phyloP scores from a whole-genome alignment of 2,329 filamentous ascomycete species.

The Akanthomyces uredinophilus region DNA sequence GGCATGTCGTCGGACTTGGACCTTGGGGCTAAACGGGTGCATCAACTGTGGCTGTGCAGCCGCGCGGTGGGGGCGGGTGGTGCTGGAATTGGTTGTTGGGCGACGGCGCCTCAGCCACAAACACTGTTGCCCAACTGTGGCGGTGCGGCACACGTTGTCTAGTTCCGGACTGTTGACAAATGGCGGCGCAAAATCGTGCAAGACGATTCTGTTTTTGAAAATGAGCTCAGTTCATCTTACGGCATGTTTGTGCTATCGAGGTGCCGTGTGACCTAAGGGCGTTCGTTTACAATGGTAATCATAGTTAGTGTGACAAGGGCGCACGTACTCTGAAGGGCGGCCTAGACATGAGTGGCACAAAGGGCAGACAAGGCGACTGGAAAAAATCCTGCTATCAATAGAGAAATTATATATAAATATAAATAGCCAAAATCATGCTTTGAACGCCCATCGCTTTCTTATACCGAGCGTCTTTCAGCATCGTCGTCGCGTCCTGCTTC shows the following conservation, averaged over 20 bases:
- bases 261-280: neutral
- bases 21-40: conserved; percentile 5
- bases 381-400: no score
- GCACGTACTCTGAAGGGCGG: neutral
- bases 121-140: conserved; percentile 6
- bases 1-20: neutral
- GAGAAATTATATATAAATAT: no score
- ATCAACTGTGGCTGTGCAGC: conserved; percentile 12
- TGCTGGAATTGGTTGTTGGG: neutral
- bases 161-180: neutral
- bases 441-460: no score
- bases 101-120: conserved; percentile 1
- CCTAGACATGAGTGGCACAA: neutral
- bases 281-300: neutral
- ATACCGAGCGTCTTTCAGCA: no score
- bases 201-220: neutral
- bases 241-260: neutral
- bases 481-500: no score
- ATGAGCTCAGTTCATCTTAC: neutral
- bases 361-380: neutral
- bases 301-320: neutral
- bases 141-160: neutral
- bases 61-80: neutral
- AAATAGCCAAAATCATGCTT: no score
- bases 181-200: neutral